Conservation (phyloP, 306 rosid genomes). For the Dalbergia cultrata region DNA sequence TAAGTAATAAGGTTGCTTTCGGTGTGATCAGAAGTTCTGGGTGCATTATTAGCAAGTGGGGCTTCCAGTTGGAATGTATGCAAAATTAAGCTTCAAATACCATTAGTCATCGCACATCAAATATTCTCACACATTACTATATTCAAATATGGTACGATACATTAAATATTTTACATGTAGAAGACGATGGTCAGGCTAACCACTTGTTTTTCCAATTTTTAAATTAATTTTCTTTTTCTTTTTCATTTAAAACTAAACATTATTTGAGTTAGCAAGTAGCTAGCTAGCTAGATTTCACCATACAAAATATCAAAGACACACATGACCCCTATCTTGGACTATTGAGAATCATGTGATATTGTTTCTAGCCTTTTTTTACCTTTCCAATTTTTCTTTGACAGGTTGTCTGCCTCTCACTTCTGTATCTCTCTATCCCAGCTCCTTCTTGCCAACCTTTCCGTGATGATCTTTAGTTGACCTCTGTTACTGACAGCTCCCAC, state of each 20-base stretch:
- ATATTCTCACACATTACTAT: conserved; percentile 53
- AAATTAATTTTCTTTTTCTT: not conserved
- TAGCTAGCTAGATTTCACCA: conserved; percentile 47
- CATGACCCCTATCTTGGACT: conserved; percentile 60
- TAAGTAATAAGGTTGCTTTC: conserved; percentile 43
- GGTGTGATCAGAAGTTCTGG: conserved; percentile 40
- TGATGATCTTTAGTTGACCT: conserved; percentile 68
- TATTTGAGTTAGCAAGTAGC: conserved; percentile 31
- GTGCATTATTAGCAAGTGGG: conserved; percentile 52
- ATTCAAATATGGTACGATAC: conserved; percentile 37
- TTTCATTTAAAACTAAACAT: conserved; percentile 9
- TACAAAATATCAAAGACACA: conserved; percentile 39
- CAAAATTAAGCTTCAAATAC: conserved; percentile 54
- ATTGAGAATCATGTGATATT: conserved; percentile 68
- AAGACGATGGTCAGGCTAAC: conserved; percentile 81
- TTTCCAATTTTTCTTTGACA: conserved; percentile 54
- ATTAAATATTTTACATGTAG: conserved; percentile 42
- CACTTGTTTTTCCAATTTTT: conserved; percentile 18
- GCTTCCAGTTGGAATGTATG: conserved; percentile 49
- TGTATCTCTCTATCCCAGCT: not conserved
- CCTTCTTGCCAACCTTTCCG: conserved; percentile 44
- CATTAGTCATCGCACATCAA: conserved; percentile 55
- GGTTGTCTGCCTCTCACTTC: conserved; percentile 41
- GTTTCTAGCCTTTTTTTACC: conserved; percentile 21
- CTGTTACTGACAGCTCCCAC: conserved; percentile 50